A percentile compares a stretch with the other conserved stretches of the same genome.
Conservation (phyloP, 2,329 filamentous ascomycete species). For the Colletotrichum theobromicola region DNA sequence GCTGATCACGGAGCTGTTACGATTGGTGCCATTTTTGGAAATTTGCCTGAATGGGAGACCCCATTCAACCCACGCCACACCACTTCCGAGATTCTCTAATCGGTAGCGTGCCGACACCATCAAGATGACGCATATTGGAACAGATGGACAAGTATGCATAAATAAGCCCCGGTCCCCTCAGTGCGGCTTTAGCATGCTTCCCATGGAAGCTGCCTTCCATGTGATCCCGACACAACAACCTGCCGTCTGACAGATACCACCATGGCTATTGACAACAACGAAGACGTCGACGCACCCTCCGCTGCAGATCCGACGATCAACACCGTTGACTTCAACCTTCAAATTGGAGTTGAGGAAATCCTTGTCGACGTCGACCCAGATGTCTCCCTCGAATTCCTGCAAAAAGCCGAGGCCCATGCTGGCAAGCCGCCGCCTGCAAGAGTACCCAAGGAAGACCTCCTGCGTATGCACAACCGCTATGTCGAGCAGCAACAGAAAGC, state of each 20-base stretch:
- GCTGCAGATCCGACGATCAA: slow-evolving; percentile 4
- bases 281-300: not conserved
- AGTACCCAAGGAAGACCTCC: slow-evolving; percentile 9
- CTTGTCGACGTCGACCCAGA: slow-evolving; percentile 27
- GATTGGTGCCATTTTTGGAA: slow-evolving; percentile 11
- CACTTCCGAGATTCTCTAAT: not conserved
- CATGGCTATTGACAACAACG: not conserved
- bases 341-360: slow-evolving; percentile 24
- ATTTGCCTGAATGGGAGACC: not conserved
- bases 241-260: not conserved
- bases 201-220: not conserved
- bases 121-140: not conserved
- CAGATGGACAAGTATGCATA: not conserved
- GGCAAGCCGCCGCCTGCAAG: slow-evolving; percentile 23
- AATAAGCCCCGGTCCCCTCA: not conserved
- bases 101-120: not conserved
- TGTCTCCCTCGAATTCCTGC: slow-evolving; percentile 24
- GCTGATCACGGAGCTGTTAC: not conserved
- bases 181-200: rapidly evolving
- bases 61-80: not conserved
- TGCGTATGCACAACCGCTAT: slow-evolving; percentile 24
- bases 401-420: slow-evolving; percentile 23
- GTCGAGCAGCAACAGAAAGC: slow-evolving; percentile 16
- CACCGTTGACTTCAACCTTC: slow-evolving; percentile 21
- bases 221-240: not conserved